These are phyloP conservation scores for Cytospora piceae DNA, from an alignment of 2,329 filamentous ascomycete species.

Conservation along the genomic window DNA sequence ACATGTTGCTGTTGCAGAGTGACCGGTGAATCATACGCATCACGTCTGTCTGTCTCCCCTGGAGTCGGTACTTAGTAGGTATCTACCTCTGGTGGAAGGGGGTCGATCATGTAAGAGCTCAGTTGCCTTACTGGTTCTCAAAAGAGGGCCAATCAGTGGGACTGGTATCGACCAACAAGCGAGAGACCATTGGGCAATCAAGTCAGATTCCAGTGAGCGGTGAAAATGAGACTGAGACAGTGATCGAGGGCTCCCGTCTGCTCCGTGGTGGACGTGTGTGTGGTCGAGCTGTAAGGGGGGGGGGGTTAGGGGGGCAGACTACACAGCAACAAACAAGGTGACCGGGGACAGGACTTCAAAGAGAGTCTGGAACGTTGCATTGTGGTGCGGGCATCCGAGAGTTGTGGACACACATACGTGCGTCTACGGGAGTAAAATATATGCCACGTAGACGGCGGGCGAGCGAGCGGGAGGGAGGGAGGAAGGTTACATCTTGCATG, in stretches of 20 bases:
- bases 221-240: slow-evolving; percentile 22
- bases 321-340: not conserved
- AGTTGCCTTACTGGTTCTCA: not conserved
- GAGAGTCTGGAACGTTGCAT: not conserved
- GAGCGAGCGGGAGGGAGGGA: not conserved
- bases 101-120: not conserved
- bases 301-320: not conserved
- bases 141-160: not conserved
- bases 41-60: not conserved
- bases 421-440: not conserved
- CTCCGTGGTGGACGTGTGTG: not conserved
- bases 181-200: not conserved
- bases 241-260: slow-evolving; percentile 18
- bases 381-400: slow-evolving; percentile 10
- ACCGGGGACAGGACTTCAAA: not conserved
- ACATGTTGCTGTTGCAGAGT: not conserved
- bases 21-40: not conserved
- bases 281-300: not conserved
- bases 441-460: slow-evolving; percentile 3
- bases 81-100: too few relatives aligned
- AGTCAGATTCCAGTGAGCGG: slow-evolving; percentile 2
- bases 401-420: slow-evolving; percentile 1
- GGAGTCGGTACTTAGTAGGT: not conserved
- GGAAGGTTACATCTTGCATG: slow-evolving; percentile 17
- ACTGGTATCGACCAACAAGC: not conserved